Percentiles rank a stretch among this genome's conserved stretches.
Evolutionary conservation across 768 basidiomycete species (phyloP).

Genomic region (Suillus spraguei): DNA sequence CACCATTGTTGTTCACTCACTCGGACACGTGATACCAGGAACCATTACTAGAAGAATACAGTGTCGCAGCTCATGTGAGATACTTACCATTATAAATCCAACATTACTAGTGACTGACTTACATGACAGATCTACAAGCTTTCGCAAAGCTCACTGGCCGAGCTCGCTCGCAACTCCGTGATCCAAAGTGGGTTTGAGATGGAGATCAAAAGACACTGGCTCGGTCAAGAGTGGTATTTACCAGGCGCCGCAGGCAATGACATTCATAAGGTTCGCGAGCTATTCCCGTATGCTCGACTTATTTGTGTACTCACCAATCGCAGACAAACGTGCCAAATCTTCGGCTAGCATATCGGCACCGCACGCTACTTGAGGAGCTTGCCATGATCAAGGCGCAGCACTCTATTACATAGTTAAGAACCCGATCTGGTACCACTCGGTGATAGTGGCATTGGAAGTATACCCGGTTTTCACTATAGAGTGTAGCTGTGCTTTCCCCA

Average conservation of each 20-base stretch:
- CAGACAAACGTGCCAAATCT: slow-evolving; percentile 98
- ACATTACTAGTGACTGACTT: background rate
- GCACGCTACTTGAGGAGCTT: slow-evolving; percentile 86
- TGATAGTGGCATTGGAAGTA: background rate
- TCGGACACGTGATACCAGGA: slow-evolving; percentile 51
- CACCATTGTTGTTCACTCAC: background rate
- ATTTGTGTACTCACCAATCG: slow-evolving; percentile 11
- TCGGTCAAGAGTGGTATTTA: slow-evolving; percentile 92
- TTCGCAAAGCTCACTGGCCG: slow-evolving; percentile 91
- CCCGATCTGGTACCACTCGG: background rate
- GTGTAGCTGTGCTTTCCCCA: background rate
- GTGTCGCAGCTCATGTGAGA: slow-evolving; percentile 92
- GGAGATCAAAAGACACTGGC: slow-evolving; percentile 95
- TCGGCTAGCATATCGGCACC: slow-evolving; percentile 87
- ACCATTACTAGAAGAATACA: slow-evolving; percentile 94
- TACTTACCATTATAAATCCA: background rate
- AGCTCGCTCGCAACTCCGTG: slow-evolving; percentile 97
- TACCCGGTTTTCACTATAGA: background rate
- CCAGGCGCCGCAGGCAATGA: slow-evolving; percentile 94
- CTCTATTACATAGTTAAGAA: background rate
- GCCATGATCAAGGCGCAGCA: slow-evolving; percentile 56
- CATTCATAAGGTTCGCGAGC: slow-evolving; percentile 79
- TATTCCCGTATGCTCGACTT: background rate
- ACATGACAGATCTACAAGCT: slow-evolving; percentile 86
- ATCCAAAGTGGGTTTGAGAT: slow-evolving; percentile 98